A percentile compares a stretch with the other conserved stretches of the same genome.
Conservation (phyloP, 352 stramenopile genomes). For the Paralagenidium karlingii region DNA sequence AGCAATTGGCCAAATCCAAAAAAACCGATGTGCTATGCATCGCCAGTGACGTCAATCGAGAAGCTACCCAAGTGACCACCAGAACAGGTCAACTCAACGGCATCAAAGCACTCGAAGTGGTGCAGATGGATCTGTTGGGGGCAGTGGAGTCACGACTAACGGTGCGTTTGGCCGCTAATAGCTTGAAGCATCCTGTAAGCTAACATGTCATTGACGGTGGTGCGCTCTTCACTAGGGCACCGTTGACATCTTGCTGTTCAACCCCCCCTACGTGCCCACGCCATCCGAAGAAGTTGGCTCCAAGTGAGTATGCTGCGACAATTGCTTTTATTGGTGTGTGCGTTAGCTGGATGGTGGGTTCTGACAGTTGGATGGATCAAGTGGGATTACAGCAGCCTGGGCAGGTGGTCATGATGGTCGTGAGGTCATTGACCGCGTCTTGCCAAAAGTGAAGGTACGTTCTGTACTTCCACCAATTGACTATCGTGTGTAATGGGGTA, state of each 20-base stretch:
- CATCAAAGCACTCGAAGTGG: constrained; percentile 48
- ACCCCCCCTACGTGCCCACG: constrained; percentile 97
- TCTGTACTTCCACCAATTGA: constrained; percentile 11
- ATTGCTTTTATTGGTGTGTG: neutral
- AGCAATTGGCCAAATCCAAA: constrained; percentile 47
- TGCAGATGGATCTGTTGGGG: constrained; percentile 78
- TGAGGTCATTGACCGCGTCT: constrained; percentile 91
- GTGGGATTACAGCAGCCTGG: constrained; percentile 94
- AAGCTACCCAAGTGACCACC: constrained; percentile 67
- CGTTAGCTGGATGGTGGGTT: too few species aligned
- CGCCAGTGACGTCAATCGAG: constrained; percentile 91
- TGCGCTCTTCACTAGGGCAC: constrained; percentile 22
- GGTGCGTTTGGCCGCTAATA: constrained; percentile 9
- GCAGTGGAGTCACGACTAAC: constrained; percentile 43
- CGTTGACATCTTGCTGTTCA: constrained; percentile 96
- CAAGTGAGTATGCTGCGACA: constrained; percentile 27
- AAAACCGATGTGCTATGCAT: constrained; percentile 39
- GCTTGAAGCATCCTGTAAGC: neutral
- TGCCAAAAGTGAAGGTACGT: constrained; percentile 81
- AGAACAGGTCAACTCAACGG: constrained; percentile 82
- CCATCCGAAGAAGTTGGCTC: constrained; percentile 90
- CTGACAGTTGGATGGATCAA: constrained; percentile 8
- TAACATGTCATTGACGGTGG: constrained; percentile 1
- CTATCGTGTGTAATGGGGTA: neutral
- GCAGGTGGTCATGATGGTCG: constrained; percentile 89